Evolutionary conservation across 768 basidiomycete genomes (phyloP).

Genomic region (Amanita subjunquillea): DNA sequence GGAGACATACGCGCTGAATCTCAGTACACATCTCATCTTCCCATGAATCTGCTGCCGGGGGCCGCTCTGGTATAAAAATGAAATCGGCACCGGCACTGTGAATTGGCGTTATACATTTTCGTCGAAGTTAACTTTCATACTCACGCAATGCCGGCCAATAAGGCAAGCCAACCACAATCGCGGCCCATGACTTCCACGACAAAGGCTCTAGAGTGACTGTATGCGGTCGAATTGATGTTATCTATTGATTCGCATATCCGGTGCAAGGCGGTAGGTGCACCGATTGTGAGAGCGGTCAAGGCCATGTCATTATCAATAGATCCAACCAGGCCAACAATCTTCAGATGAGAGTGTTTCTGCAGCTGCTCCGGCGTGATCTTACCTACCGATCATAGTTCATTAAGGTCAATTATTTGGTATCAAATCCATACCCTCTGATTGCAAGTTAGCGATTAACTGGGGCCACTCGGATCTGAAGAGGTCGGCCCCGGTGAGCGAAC

Average conservation of each 20-base stretch:
- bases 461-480: constrained; percentile 94
- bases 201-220: constrained; percentile 93
- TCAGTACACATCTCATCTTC: constrained; percentile 85
- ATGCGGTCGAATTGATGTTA: constrained; percentile 94
- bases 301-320: constrained; percentile 99
- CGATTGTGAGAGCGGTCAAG: constrained; percentile 94
- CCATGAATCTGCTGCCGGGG: constrained; percentile 74
- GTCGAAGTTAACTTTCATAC: constrained; percentile 12
- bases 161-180: constrained; percentile 97
- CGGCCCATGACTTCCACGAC: constrained; percentile 99
- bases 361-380: constrained; percentile 70
- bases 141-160: constrained; percentile 85
- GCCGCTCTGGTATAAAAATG: constrained; percentile 93
- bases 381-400: constrained; percentile 25
- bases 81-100: constrained; percentile 86
- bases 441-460: constrained; percentile 60
- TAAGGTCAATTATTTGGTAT: neutral
- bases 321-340: constrained; percentile 96
- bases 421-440: constrained; percentile 18
- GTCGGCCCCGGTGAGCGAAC: constrained; percentile 93
- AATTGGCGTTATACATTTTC: neutral
- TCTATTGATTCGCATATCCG: constrained; percentile 98
- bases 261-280: constrained; percentile 90
- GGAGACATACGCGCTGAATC: constrained; percentile 56
- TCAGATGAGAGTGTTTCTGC: constrained; percentile 69